Evolutionary conservation across 495 filamentous ascomycete genomes (phyloP).

Genomic region (Lasiosphaeria miniovina): DNA sequence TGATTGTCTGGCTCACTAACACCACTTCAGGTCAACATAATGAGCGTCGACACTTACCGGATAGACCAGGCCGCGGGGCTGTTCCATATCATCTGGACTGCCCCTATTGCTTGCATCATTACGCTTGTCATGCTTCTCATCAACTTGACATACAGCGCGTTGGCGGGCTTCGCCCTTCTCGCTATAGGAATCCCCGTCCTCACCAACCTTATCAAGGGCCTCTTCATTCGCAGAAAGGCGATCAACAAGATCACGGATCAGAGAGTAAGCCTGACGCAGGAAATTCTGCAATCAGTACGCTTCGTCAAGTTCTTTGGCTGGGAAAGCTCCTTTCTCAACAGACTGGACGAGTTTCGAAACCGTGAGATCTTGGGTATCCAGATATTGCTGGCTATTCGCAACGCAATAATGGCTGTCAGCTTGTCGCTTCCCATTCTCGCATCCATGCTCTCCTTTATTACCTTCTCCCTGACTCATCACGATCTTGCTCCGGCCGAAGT

Average conservation of each 20-base stretch:
- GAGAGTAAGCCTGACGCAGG: conserved; percentile 85
- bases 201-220: conserved; percentile 64
- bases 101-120: conserved; percentile 72
- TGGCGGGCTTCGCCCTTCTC: conserved; percentile 81
- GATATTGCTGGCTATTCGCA: conserved; percentile 73
- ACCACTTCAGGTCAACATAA: conserved; percentile 60
- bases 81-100: conserved; percentile 88
- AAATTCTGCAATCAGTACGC: conserved; percentile 83
- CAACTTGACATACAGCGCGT: conserved; percentile 83
- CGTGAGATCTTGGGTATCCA: conserved; percentile 78
- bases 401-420: conserved; percentile 75
- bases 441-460: conserved; percentile 93
- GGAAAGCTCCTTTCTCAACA: conserved; percentile 81
- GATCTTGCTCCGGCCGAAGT: conserved; percentile 68
- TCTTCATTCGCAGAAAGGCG: conserved; percentile 65
- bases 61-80: conserved; percentile 80
- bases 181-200: conserved; percentile 73
- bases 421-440: conserved; percentile 82
- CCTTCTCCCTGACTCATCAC: conserved; percentile 76
- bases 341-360: conserved; percentile 66
- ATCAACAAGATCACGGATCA: conserved; percentile 95
- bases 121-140: conserved; percentile 75
- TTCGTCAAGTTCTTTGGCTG: conserved; percentile 98
- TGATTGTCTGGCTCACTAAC: conserved; percentile 9
- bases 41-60: conserved; percentile 90